These are phyloP conservation scores for Claviceps sp. DNA, from an alignment of 2,329 filamentous ascomycete genomes.

Conservation along the genomic window DNA sequence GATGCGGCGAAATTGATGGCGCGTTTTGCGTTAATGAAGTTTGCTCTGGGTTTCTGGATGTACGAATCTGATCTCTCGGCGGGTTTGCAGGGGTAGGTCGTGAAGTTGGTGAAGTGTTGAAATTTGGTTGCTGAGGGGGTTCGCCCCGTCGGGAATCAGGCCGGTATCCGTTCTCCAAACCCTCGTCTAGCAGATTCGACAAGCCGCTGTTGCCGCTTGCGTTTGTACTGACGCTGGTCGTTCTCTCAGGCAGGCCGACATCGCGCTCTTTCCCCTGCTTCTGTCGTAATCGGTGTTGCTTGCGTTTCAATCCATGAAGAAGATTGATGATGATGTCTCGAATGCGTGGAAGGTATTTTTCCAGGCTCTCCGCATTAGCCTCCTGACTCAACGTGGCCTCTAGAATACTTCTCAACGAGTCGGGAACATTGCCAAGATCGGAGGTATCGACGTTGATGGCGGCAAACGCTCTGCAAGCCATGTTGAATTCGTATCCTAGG, in stretches of 20 bases:
- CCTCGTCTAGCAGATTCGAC: conserved; percentile 46
- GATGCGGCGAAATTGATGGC: conserved; percentile 60
- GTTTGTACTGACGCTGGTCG: conserved; percentile 45
- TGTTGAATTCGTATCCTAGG: conserved; percentile 97
- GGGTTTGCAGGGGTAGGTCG: conserved; percentile 24
- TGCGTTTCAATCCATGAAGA: conserved; percentile 89
- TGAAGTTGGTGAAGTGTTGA: conserved; percentile 32
- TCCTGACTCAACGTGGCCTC: conserved; percentile 95
- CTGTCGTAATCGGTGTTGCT: conserved; percentile 75
- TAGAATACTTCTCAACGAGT: conserved; percentile 76
- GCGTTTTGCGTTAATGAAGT: conserved; percentile 65
- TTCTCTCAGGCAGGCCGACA: conserved; percentile 31
- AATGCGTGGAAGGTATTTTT: conserved; percentile 86
- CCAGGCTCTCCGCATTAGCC: conserved; percentile 82
- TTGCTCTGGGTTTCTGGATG: conserved; percentile 40
- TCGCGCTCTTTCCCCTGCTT: conserved; percentile 45
- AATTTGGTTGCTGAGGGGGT: conserved; percentile 13
- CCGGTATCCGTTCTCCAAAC: conserved; percentile 39
- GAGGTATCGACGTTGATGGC: conserved; percentile 93
- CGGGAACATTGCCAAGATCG: conserved; percentile 89
- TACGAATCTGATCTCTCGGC: conserved; percentile 37
- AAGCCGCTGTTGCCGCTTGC: conserved; percentile 42
- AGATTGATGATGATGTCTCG: conserved; percentile 98
- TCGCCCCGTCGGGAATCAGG: conserved; percentile 22
- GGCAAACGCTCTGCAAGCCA: conserved; percentile 91